These are phyloP conservation scores for Cryptococcus sp. DNA, from an alignment of 1,284 basidiomycete species.

Conservation along the genomic window DNA sequence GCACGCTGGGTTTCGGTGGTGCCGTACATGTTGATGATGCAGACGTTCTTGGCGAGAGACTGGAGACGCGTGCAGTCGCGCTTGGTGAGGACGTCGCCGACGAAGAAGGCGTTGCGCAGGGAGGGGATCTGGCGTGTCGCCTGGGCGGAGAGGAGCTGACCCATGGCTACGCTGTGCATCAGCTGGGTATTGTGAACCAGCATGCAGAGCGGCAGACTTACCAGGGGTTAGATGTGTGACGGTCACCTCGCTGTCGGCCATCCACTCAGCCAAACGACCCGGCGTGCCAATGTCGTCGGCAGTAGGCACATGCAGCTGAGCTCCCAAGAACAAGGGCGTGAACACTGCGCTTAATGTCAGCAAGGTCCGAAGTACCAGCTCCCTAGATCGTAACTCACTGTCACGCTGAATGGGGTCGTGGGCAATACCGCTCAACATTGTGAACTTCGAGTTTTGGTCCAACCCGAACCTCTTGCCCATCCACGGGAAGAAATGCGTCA, in stretches of 20 bases:
- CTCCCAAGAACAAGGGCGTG: constrained; percentile 96
- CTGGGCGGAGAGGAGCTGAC: constrained; percentile 94
- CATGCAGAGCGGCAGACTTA: constrained; percentile 14
- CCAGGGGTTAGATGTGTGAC: constrained; percentile 90
- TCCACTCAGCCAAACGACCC: constrained; percentile 96
- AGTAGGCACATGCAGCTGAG: constrained; percentile 92
- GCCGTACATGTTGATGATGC: constrained; percentile 99
- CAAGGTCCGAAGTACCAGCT: background rate
- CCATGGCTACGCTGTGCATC: constrained; percentile 68
- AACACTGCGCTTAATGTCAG: constrained; percentile 64
- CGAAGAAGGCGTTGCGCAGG: constrained; percentile 91
- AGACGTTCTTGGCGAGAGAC: constrained; percentile 84
- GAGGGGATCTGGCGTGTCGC: constrained; percentile 84
- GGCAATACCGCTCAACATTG: constrained; percentile 98
- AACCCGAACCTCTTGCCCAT: constrained; percentile 89
- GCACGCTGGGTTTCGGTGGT: constrained; percentile 99
- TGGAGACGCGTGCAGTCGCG: constrained; percentile 95
- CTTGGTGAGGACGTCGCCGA: constrained; percentile 98
- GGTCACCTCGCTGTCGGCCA: constrained; percentile 84
- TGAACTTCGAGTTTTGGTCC: constrained; percentile 75
- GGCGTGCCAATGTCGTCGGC: constrained; percentile 97
- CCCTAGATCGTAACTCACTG: constrained; percentile 59
- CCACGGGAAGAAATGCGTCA: constrained; percentile 99
- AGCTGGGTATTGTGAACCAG: background rate
- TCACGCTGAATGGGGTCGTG: constrained; percentile 99